Evolutionary conservation across 2,329 filamentous ascomycete species (phyloP).

Genomic region (Aspergillus sp.): DNA sequence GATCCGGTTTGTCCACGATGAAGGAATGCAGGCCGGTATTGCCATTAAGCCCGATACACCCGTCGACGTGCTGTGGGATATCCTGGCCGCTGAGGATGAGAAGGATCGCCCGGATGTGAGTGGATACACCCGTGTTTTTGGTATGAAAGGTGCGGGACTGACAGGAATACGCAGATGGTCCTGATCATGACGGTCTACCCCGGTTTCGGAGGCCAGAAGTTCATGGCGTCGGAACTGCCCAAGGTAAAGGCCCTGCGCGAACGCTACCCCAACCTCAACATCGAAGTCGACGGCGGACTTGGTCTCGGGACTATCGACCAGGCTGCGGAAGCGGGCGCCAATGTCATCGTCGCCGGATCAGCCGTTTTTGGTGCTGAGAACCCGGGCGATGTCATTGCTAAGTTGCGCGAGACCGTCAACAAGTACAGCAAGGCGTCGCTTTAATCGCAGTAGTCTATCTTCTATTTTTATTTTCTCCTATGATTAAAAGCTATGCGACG

Average conservation of each 20-base stretch:
- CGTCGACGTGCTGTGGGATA: constrained; percentile 87
- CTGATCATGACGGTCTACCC: constrained; percentile 97
- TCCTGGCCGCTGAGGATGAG: constrained; percentile 65
- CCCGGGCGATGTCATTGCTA: constrained; percentile 76
- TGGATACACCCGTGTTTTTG: constrained; percentile 10
- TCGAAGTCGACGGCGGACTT: constrained; percentile 92
- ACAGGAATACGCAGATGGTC: constrained; percentile 65
- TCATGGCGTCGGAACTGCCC: constrained; percentile 92
- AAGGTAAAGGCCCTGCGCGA: constrained; percentile 80
- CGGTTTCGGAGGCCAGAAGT: constrained; percentile 95
- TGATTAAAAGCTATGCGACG: not conserved
- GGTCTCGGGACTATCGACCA: constrained; percentile 85
- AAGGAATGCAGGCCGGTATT: constrained; percentile 83
- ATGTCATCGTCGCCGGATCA: constrained; percentile 95
- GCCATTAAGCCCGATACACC: constrained; percentile 90
- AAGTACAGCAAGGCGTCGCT: constrained; percentile 37
- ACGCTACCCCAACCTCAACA: constrained; percentile 86
- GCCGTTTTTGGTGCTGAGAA: constrained; percentile 92
- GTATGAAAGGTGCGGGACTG: constrained; percentile 1
- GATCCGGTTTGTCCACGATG: constrained; percentile 82
- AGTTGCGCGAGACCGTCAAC: constrained; percentile 73
- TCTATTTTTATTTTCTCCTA: not conserved
- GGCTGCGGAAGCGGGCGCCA: constrained; percentile 90
- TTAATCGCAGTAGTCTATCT: constrained; percentile 2
- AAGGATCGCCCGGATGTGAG: constrained; percentile 83